Evolutionary conservation across 148 eudicot species (phyloP), one percentile per base, ranked within the genome.

Genomic region (Persicaria tinctoria): DNA sequence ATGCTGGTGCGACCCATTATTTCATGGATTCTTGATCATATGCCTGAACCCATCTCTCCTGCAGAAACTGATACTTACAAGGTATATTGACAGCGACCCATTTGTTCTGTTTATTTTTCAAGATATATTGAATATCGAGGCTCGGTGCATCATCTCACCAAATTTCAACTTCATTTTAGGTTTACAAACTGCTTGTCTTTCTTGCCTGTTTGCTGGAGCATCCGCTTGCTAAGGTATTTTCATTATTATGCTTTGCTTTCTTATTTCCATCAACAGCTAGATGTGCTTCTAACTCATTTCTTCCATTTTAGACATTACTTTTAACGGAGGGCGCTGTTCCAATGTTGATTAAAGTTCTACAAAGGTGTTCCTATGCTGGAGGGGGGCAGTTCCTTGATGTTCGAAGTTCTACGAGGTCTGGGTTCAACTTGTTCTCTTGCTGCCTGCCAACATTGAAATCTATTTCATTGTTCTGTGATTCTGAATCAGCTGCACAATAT

Each of bases 181-280:
- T 85, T 72, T 85, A 79, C 83, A 93, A 82, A 81, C 69, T 89
- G 76, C 89, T 92, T 73, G 90, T 80, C 73, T 96, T 96, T 78
- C 82, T 96, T 66, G 84, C 89, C 78, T 57, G 79, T 72, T 79
- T 92, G 76, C 78, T 89, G 78, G 99, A 90, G 80, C 97, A 96
- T 86, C 99, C 97, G 27, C 80, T 79, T 76, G 93, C 93, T 64
- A 92, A 96, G 99, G 99, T 96, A 11, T 51, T 74, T 46, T 69
- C 53, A 8, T 63, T 14, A 46, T 46, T 73, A 47, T 74, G n/a
- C 51, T n/a, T 13, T 51, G 11, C 20, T 5, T 4, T 47, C 18
- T 51, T 49, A 59, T 63, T 57, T 63, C 44, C 66, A 23, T 47
- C 55, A 71, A 18, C 47, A 66, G 70, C 70, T 66, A 13, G 55